Evolutionary conservation across 768 basidiomycete species (phyloP).

Genomic region (Podaxis sp.): DNA sequence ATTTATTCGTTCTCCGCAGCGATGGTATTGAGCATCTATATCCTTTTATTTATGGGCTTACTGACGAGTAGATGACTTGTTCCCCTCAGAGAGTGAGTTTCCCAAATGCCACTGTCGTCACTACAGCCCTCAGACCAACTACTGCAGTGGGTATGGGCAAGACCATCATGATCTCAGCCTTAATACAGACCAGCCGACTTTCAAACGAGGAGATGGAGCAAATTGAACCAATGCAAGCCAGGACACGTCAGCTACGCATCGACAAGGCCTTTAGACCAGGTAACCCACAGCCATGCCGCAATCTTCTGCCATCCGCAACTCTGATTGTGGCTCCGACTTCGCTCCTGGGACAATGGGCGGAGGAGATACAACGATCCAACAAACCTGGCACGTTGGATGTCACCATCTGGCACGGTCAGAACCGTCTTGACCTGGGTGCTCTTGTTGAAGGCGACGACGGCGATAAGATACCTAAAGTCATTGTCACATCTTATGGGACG

Average conservation of each 20-base stretch:
- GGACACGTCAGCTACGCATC: slow-evolving; percentile 55
- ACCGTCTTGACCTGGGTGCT: slow-evolving; percentile 67
- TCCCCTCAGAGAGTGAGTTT: slow-evolving; percentile 44
- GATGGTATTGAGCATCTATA: slow-evolving; percentile 32
- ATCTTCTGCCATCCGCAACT: slow-evolving; percentile 54
- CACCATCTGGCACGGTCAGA: slow-evolving; percentile 85
- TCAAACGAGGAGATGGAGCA: slow-evolving; percentile 34
- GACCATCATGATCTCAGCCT: slow-evolving; percentile 88
- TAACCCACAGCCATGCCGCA: slow-evolving; percentile 25
- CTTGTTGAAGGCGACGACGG: slow-evolving; percentile 49
- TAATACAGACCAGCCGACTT: slow-evolving; percentile 75
- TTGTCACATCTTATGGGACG: slow-evolving; percentile 91
- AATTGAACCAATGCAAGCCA: slow-evolving; percentile 25
- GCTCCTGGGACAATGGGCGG: slow-evolving; percentile 88
- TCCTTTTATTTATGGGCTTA: background rate
- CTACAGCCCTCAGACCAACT: background rate
- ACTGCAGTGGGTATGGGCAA: slow-evolving; percentile 90
- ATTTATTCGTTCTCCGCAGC: slow-evolving; percentile 18
- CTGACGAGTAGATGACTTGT: slow-evolving; percentile 4
- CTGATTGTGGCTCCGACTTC: slow-evolving; percentile 92
- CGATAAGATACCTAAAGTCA: slow-evolving; percentile 58
- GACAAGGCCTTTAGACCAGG: slow-evolving; percentile 57
- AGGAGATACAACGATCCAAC: slow-evolving; percentile 84
- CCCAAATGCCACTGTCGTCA: background rate
- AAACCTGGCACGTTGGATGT: slow-evolving; percentile 61